Conservation (phyloP, 2,329 filamentous ascomycete species). For the Xylariales sp. region DNA sequence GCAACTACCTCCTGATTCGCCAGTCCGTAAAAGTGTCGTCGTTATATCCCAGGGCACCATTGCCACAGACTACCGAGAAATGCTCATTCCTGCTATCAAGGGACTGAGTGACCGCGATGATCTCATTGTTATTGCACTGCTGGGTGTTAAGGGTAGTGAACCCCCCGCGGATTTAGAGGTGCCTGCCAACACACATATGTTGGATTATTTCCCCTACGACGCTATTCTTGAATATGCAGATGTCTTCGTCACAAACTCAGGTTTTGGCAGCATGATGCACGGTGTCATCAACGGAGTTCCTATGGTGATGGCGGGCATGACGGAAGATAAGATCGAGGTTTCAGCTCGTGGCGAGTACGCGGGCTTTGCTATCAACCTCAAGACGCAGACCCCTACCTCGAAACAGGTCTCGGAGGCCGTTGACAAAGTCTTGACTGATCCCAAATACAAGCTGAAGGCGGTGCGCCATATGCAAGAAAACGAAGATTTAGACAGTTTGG, state of each 20-base stretch:
- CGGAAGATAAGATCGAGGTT: slow-evolving; percentile 27
- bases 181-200: slow-evolving; percentile 36
- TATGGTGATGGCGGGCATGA: slow-evolving; percentile 11
- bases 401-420: slow-evolving; percentile 9
- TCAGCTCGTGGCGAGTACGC: slow-evolving; percentile 34
- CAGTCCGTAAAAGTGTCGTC: slow-evolving; percentile 32
- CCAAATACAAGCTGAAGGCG: slow-evolving; percentile 10
- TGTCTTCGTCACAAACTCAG: slow-evolving; percentile 14
- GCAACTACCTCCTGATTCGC: slow-evolving; percentile 3
- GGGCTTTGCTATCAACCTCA: slow-evolving; percentile 40
- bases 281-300: slow-evolving; percentile 11
- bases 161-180: slow-evolving; percentile 22
- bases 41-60: slow-evolving; percentile 45
- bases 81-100: slow-evolving; percentile 39
- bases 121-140: slow-evolving; percentile 29
- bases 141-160: slow-evolving; percentile 20
- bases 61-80: slow-evolving; percentile 29
- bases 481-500: slow-evolving; percentile 17
- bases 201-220: slow-evolving; percentile 46
- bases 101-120: slow-evolving; percentile 37
- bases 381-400: slow-evolving; percentile 23
- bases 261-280: slow-evolving; percentile 30
- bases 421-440: slow-evolving; percentile 8
- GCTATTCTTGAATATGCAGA: slow-evolving; percentile 36
- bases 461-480: slow-evolving; percentile 27